Evolutionary conservation across 2,329 filamentous ascomycete species (phyloP).

Genomic region (Pyricularia sp.): DNA sequence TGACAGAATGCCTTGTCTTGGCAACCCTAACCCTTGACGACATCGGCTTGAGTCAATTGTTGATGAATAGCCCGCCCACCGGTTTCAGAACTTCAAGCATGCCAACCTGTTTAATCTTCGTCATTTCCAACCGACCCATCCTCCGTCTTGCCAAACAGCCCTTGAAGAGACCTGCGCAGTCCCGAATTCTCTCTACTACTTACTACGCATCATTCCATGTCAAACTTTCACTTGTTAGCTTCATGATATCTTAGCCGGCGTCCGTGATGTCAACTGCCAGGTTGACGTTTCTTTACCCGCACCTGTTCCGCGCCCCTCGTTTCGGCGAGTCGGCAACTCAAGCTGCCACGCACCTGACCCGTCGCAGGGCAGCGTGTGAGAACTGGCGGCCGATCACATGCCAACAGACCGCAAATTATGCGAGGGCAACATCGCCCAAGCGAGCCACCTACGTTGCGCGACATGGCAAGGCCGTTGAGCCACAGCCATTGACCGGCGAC

Average conservation of each 20-base stretch:
- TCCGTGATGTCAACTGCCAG: slow-evolving; percentile 44
- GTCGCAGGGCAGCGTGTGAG: slow-evolving; percentile 22
- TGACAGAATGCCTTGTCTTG: neutral
- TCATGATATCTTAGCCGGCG: neutral
- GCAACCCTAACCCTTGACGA: neutral
- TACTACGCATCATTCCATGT: neutral
- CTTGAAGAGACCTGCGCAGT: neutral
- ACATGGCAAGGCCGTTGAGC: slow-evolving; percentile 50
- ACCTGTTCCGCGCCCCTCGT: slow-evolving; percentile 43
- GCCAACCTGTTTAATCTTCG: neutral
- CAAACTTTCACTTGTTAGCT: neutral
- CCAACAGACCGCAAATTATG: slow-evolving; percentile 20
- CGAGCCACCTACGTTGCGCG: slow-evolving; percentile 36
- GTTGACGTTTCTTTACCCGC: slow-evolving; percentile 57
- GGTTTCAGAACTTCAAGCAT: neutral
- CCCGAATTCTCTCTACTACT: neutral
- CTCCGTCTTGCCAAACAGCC: neutral
- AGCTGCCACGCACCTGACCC: slow-evolving; percentile 7
- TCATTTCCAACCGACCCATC: neutral
- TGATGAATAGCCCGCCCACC: neutral
- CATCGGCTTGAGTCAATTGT: neutral
- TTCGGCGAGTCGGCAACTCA: slow-evolving; percentile 23
- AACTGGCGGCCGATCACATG: slow-evolving; percentile 20
- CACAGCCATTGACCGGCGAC: slow-evolving; percentile 17
- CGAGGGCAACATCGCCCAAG: slow-evolving; percentile 22